phyloP scores from a whole-genome alignment of 192 early-diverging fungal species.

The Phycomyces nitens region DNA sequence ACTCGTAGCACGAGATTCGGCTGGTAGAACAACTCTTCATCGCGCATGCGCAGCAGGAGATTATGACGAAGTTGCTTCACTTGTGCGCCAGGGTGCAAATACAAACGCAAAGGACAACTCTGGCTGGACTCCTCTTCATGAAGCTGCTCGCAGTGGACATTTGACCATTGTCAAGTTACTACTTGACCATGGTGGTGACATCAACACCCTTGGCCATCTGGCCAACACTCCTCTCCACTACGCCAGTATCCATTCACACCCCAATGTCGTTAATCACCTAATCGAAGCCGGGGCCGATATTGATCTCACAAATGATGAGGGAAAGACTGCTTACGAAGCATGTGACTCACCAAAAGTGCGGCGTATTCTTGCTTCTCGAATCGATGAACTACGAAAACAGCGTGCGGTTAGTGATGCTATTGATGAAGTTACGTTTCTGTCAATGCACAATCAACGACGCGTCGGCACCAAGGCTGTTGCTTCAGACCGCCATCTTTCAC shows the following conservation, averaged over 20 bases:
- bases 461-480: background rate
- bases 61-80: slow-evolving; percentile 36
- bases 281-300: slow-evolving; percentile 48
- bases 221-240: slow-evolving; percentile 65
- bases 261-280: slow-evolving; percentile 39
- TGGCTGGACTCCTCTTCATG: slow-evolving; percentile 60
- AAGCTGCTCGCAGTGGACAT: slow-evolving; percentile 49
- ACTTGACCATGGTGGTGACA: slow-evolving; percentile 56
- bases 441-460: slow-evolving; percentile 12
- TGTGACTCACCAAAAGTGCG: slow-evolving; percentile 14
- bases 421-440: slow-evolving; percentile 24
- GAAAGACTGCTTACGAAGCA: slow-evolving; percentile 54
- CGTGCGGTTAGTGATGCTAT: slow-evolving; percentile 25
- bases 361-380: slow-evolving; percentile 15
- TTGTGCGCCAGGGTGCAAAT: slow-evolving; percentile 63
- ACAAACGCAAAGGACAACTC: slow-evolving; percentile 65
- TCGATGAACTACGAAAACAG: slow-evolving; percentile 28
- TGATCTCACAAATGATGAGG: slow-evolving; percentile 45
- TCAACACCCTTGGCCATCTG: slow-evolving; percentile 54
- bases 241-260: slow-evolving; percentile 57
- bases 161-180: slow-evolving; percentile 41
- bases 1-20: slow-evolving; percentile 36
- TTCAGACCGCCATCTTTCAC: slow-evolving; percentile 24
- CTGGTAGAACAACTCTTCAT: slow-evolving; percentile 51
- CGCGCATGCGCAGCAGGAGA: slow-evolving; percentile 49